These are phyloP conservation scores for Polysphondylium violaceum DNA, from an alignment of 78 protist species.

Conservation along the genomic window DNA sequence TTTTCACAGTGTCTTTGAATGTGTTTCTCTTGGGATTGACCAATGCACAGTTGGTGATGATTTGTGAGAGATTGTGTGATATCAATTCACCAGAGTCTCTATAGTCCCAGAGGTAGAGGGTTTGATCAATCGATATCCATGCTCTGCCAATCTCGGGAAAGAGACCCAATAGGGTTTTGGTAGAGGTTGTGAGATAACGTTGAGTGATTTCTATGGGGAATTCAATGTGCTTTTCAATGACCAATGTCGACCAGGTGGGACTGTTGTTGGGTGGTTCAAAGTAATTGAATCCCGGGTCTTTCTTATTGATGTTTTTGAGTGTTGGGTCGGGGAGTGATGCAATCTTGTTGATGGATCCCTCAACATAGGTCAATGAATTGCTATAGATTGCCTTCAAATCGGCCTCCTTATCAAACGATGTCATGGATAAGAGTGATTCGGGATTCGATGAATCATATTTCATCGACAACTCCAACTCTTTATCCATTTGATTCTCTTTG, in stretches of 20 bases:
- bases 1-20: slow-evolving; percentile 36
- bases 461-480: neutral
- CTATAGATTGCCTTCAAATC: slow-evolving; percentile 3
- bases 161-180: slow-evolving; percentile 25
- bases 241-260: slow-evolving; percentile 19
- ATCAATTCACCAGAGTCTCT: slow-evolving; percentile 18
- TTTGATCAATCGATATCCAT: slow-evolving; percentile 69
- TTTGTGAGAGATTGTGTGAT: slow-evolving; percentile 34
- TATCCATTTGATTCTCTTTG: neutral
- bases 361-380: neutral
- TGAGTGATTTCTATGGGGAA: slow-evolving; percentile 55
- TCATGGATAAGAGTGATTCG: neutral
- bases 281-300: slow-evolving; percentile 48
- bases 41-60: slow-evolving; percentile 34
- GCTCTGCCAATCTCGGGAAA: slow-evolving; percentile 69
- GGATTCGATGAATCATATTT: neutral
- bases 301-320: neutral
- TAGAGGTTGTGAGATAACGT: slow-evolving; percentile 8
- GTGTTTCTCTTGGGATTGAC: slow-evolving; percentile 28
- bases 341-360: neutral
- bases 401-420: slow-evolving; percentile 22
- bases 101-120: slow-evolving; percentile 75
- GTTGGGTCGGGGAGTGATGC: neutral
- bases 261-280: neutral
- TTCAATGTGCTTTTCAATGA: slow-evolving; percentile 20